These are phyloP conservation scores for Calonectria pseudoreteaudii DNA, from an alignment of 2,329 filamentous ascomycete species.

Conservation along the genomic window DNA sequence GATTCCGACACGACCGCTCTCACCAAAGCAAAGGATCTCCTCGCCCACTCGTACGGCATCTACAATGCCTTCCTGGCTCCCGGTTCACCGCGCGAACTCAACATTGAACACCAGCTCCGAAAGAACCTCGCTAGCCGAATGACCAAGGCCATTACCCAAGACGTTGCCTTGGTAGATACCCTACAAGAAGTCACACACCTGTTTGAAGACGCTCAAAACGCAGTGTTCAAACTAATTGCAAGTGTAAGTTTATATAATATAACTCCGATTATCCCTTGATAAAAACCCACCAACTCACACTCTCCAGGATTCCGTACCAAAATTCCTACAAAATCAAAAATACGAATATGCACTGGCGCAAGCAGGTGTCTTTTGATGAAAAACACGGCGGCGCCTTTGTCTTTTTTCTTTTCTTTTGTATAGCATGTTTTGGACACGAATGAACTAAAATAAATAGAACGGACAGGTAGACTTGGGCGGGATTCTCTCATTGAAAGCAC, in stretches of 20 bases:
- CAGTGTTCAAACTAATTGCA: conserved; percentile 98
- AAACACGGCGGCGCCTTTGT: background rate
- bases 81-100: conserved; percentile 94
- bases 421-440: background rate
- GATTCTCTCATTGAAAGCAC: background rate
- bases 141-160: conserved; percentile 95
- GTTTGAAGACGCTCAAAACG: conserved; percentile 93
- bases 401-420: background rate
- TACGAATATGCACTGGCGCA: conserved; percentile 2
- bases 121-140: conserved; percentile 95
- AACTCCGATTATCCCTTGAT: conserved; percentile 22
- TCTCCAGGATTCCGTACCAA: conserved; percentile 75
- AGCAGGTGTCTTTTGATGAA: background rate
- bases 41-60: conserved; percentile 94
- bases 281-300: background rate
- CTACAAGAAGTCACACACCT: conserved; percentile 87
- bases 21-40: conserved; percentile 76
- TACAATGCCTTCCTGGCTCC: conserved; percentile 98
- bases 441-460: background rate
- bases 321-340: conserved; percentile 72
- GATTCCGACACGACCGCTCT: background rate
- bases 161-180: conserved; percentile 90
- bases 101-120: conserved; percentile 94
- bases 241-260: conserved; percentile 75
- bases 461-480: background rate